phyloP scores from a whole-genome alignment of 1,284 basidiomycete species.

The Sanghuangporus baumii region DNA sequence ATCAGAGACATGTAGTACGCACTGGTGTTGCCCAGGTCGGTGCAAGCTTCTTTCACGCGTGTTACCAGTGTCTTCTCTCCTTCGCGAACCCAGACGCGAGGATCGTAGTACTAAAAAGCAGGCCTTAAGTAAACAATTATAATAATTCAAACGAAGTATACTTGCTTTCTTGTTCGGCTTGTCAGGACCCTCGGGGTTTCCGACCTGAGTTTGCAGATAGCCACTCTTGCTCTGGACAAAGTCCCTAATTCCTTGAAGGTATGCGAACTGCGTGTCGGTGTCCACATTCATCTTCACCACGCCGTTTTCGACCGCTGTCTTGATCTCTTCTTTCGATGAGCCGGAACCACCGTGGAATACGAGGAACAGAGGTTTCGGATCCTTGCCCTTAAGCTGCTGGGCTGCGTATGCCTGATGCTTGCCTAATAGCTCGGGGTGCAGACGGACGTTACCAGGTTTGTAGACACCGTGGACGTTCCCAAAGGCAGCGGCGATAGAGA shows the following conservation, averaged over 20 bases:
- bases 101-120: constrained; percentile 71
- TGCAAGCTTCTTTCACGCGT: constrained; percentile 90
- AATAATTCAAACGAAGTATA: background rate
- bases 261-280: constrained; percentile 92
- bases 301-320: constrained; percentile 86
- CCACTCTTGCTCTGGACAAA: constrained; percentile 81
- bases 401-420: constrained; percentile 87
- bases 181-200: constrained; percentile 90
- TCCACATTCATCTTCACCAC: constrained; percentile 98
- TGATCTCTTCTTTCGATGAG: constrained; percentile 95
- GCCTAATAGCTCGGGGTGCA: constrained; percentile 87
- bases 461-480: constrained; percentile 97
- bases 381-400: constrained; percentile 62
- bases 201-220: constrained; percentile 85
- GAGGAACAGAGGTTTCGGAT: constrained; percentile 88
- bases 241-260: constrained; percentile 87
- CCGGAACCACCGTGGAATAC: constrained; percentile 99
- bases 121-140: background rate
- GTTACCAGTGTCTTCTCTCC: constrained; percentile 91
- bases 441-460: constrained; percentile 90
- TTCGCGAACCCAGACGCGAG: constrained; percentile 97
- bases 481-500: constrained; percentile 95
- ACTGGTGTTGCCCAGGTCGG: constrained; percentile 80
- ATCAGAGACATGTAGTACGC: constrained; percentile 16
- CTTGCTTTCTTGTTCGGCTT: constrained; percentile 96